A percentile compares a stretch with the other conserved stretches of the same genome.
These are phyloP conservation scores for Mucor lusitanicus DNA, from an alignment of 371 early-diverging fungal genomes.

Conservation along the genomic window DNA sequence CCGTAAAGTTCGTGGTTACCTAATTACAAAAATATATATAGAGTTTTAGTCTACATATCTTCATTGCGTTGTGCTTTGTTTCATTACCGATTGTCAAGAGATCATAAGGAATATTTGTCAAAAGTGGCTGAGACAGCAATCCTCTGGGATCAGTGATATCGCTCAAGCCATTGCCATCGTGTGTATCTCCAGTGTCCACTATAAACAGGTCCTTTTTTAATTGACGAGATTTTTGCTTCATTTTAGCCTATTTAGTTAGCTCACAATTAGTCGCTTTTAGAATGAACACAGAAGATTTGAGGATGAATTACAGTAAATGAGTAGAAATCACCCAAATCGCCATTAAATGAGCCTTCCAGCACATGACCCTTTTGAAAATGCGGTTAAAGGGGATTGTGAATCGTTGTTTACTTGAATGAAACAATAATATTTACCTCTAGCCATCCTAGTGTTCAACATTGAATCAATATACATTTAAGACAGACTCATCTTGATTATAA, in stretches of 20 bases:
- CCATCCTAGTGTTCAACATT: conserved; percentile 31
- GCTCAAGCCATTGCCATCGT: conserved; percentile 55
- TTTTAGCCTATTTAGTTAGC: conserved; percentile 12
- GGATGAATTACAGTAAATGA: conserved; percentile 41
- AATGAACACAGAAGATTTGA: not conserved
- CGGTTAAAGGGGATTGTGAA: not conserved
- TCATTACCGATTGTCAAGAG: conserved; percentile 42
- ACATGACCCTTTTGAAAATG: conserved; percentile 35
- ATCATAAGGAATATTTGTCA: conserved; percentile 52
- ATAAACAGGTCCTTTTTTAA: conserved; percentile 57
- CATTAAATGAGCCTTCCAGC: conserved; percentile 47
- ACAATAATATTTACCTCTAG: conserved; percentile 24
- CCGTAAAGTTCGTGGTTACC: conserved; percentile 68
- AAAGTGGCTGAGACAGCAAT: conserved; percentile 44
- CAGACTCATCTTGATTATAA: not conserved
- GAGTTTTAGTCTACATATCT: not conserved
- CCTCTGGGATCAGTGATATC: conserved; percentile 51
- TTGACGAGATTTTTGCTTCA: conserved; percentile 51
- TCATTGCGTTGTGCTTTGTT: not conserved
- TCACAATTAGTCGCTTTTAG: conserved; percentile 11
- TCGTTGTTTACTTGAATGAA: not conserved
- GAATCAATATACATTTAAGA: not conserved
- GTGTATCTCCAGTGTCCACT: conserved; percentile 58
- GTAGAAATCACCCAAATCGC: conserved; percentile 60
- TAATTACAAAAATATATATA: conserved; percentile 3